These are phyloP conservation scores for Fonsecaea pedrosoi DNA, from an alignment of 2,329 filamentous ascomycete species.

Conservation along the genomic window DNA sequence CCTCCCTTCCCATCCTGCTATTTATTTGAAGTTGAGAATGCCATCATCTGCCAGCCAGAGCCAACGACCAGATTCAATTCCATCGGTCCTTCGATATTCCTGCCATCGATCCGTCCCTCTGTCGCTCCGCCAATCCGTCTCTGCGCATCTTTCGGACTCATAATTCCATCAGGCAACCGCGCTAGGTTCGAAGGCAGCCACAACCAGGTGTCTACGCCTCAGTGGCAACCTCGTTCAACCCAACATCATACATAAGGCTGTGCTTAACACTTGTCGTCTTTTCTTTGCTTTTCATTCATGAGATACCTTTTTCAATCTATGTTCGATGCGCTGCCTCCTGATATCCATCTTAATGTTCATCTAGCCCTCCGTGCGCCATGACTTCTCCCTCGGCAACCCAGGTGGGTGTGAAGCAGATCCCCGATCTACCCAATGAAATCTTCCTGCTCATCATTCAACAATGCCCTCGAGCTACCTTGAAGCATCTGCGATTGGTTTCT, in stretches of 20 bases:
- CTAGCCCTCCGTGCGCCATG: conserved; percentile 11
- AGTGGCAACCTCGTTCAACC: background rate
- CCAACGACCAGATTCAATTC: background rate
- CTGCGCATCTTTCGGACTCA: conserved; percentile 12
- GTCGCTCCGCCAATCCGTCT: background rate
- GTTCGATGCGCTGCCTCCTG: background rate
- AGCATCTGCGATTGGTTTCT: conserved; percentile 35
- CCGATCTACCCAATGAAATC: conserved; percentile 36
- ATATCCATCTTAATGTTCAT: background rate
- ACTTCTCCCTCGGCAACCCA: conserved; percentile 7
- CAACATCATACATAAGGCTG: conserved; percentile 18
- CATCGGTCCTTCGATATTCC: background rate
- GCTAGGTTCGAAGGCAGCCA: conserved; percentile 19
- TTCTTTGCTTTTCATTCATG: background rate
- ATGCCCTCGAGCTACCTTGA: conserved; percentile 30
- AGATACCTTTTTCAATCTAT: conserved; percentile 3
- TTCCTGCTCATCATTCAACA: conserved; percentile 33
- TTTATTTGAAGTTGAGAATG: background rate
- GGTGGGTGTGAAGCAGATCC: conserved; percentile 7
- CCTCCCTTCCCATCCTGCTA: background rate
- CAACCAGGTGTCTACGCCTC: conserved; percentile 16
- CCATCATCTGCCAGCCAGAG: background rate
- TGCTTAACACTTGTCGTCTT: conserved; percentile 7
- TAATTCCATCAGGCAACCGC: conserved; percentile 26
- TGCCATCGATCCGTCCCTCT: background rate